Evolutionary conservation across 2,329 filamentous ascomycete genomes (phyloP).

Genomic region (Cercospora citrullina): DNA sequence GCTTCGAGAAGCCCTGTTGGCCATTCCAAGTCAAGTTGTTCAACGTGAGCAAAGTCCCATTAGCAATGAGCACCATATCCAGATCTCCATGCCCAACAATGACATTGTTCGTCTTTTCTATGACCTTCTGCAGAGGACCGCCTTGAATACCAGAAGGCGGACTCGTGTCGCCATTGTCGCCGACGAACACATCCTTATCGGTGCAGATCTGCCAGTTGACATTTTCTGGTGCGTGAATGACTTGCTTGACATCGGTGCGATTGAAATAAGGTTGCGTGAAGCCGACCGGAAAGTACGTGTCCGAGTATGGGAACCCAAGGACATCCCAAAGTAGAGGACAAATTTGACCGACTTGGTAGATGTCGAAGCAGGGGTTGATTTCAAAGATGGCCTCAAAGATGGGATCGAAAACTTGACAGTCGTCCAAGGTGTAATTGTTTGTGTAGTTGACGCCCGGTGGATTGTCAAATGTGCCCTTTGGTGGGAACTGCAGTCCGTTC

Average conservation of each 20-base stretch:
- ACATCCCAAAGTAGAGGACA: conserved; percentile 29
- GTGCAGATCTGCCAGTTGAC: conserved; percentile 37
- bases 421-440: conserved; percentile 8
- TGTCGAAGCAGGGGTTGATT: conserved; percentile 40
- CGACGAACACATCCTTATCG: conserved; percentile 33
- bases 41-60: conserved; percentile 54
- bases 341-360: conserved; percentile 36
- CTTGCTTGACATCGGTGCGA: conserved; percentile 52
- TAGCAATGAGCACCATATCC: conserved; percentile 52
- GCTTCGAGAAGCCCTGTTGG: conserved; percentile 47
- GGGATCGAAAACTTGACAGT: conserved; percentile 29
- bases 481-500: conserved; percentile 47
- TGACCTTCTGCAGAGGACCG: conserved; percentile 29
- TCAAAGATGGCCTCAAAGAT: conserved; percentile 20
- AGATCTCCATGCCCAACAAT: conserved; percentile 42
- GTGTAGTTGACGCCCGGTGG: conserved; percentile 27
- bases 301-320: conserved; percentile 20
- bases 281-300: conserved; percentile 17
- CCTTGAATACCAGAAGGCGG: conserved; percentile 26
- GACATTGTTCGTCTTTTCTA: conserved; percentile 38
- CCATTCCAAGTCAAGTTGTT: conserved; percentile 60
- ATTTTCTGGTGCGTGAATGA: conserved; percentile 46
- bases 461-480: conserved; percentile 31
- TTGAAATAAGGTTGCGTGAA: conserved; percentile 49
- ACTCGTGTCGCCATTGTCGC: conserved; percentile 16